These are phyloP conservation scores for Tricharina praecox DNA, from an alignment of 495 filamentous ascomycete species.

Conservation along the genomic window DNA sequence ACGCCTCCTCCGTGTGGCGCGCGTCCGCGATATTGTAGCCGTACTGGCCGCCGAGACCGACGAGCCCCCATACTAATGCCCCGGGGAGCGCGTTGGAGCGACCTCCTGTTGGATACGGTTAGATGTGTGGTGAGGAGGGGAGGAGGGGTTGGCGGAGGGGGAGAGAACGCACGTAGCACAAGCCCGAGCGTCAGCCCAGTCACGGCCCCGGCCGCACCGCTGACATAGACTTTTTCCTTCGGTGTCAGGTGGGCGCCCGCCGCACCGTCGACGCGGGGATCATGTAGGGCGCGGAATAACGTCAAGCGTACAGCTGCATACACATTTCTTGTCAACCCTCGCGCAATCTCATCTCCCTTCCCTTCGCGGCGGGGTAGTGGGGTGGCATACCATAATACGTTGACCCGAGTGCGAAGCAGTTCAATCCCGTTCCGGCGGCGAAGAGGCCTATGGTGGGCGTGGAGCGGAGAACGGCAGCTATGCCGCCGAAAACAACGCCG, in stretches of 20 bases:
- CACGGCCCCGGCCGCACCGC: conserved; percentile 19
- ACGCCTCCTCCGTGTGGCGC: conserved; percentile 20
- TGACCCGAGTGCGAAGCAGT: conserved; percentile 62
- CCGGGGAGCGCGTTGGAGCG: conserved; percentile 40
- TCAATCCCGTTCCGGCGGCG: conserved; percentile 51
- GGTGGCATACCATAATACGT: conserved; percentile 66
- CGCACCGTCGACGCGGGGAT: conserved; percentile 4
- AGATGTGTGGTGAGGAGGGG: neutral
- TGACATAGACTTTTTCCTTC: conserved; percentile 16
- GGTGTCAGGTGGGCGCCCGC: conserved; percentile 4
- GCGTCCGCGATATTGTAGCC: conserved; percentile 39
- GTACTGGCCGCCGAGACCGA: conserved; percentile 44
- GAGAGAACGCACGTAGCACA: conserved; percentile 12
- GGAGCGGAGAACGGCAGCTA: conserved; percentile 48
- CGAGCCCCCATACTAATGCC: conserved; percentile 43
- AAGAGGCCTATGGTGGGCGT: conserved; percentile 48
- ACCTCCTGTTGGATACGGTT: conserved; percentile 26
- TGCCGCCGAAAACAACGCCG: conserved; percentile 57
- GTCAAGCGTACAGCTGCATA: conserved; percentile 14
- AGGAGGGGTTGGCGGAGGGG: too few species aligned
- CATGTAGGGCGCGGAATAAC: conserved; percentile 15
- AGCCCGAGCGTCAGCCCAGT: conserved; percentile 20
- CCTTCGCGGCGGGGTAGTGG: too few species aligned
- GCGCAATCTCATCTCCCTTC: conserved; percentile 6
- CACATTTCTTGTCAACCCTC: neutral